Conservation (phyloP, 345 rosid genomes). For the Salix udensis region DNA sequence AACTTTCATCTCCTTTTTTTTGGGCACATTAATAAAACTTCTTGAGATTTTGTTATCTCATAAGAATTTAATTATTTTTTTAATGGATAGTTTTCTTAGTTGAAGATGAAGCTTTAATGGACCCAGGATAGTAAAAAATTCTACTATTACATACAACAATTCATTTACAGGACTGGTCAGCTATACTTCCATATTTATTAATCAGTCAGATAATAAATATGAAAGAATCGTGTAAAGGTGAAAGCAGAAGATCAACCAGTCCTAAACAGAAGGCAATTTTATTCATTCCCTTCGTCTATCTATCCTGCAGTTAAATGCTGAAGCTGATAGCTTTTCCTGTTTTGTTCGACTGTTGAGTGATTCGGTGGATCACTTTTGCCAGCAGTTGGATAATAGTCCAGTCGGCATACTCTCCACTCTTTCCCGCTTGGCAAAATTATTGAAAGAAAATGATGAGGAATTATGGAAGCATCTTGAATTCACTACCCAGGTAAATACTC, state of each 20-base stretch:
- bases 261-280: neutral
- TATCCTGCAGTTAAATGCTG: constrained; percentile 48
- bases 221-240: neutral
- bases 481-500: constrained; percentile 43
- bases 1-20: neutral
- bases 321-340: constrained; percentile 64
- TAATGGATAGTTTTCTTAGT: neutral
- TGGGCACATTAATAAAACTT: neutral
- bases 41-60: neutral
- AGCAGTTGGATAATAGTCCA: constrained; percentile 63
- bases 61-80: neutral
- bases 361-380: constrained; percentile 71
- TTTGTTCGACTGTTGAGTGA: constrained; percentile 59
- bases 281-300: neutral
- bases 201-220: neutral
- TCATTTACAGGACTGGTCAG: neutral
- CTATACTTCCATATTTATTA: neutral
- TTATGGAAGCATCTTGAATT: constrained; percentile 65
- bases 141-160: neutral
- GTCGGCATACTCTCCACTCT: constrained; percentile 66
- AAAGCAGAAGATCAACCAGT: neutral
- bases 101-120: neutral
- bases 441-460: constrained; percentile 60
- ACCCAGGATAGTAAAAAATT: neutral
- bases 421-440: constrained; percentile 48